Percentiles rank a stretch among this genome's conserved stretches.
Evolutionary conservation across 768 basidiomycete genomes (phyloP).

Genomic region (Crucibulum laeve): DNA sequence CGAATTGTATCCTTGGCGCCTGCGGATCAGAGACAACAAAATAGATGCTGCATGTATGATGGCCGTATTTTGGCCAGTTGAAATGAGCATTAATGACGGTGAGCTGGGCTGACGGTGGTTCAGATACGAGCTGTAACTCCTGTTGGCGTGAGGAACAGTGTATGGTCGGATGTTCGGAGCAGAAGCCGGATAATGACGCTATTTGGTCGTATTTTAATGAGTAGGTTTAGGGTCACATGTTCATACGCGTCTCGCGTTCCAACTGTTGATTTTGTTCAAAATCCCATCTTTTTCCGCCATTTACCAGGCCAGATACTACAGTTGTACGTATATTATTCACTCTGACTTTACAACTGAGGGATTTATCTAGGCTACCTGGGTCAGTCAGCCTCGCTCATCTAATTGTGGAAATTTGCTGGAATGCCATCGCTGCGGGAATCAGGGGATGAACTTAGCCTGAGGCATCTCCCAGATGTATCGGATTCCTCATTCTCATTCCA

Average conservation of each 20-base stretch:
- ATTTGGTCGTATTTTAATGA: constrained; percentile 2
- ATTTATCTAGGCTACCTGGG: no score
- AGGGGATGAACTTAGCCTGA: constrained; percentile 40
- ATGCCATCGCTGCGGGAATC: constrained; percentile 23
- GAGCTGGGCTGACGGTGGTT: neutral
- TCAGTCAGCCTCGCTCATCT: no score
- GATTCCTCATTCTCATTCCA: constrained; percentile 52
- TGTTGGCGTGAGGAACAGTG: no score
- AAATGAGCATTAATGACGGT: neutral
- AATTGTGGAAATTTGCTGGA: neutral
- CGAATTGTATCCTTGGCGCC: no score
- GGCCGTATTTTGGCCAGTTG: neutral
- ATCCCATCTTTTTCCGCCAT: neutral
- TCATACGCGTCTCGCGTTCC: constrained; percentile 1
- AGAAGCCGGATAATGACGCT: neutral
- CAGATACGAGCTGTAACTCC: no score
- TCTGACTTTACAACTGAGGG: no score
- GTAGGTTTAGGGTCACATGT: neutral
- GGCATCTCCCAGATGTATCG: constrained; percentile 52
- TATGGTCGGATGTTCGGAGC: no score
- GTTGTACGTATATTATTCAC: no score
- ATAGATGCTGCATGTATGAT: neutral
- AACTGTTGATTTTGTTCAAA: neutral
- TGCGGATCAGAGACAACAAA: neutral
- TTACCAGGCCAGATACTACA: no score